Evolutionary conservation across 805 yeast species (phyloP), one percentile per base, ranked within the genome.

Genomic region (Grigorovia jiainica): DNA sequence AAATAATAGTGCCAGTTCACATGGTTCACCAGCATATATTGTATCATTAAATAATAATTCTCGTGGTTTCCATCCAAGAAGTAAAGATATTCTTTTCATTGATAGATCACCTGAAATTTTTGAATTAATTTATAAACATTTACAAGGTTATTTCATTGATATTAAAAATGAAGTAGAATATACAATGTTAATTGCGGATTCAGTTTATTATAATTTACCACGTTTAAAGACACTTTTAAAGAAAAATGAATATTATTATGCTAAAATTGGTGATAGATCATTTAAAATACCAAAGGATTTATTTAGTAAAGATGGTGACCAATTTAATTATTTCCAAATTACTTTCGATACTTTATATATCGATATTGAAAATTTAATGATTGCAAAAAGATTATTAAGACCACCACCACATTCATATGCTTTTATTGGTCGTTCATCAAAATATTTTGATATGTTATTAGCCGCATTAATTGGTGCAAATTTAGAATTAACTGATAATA

Each of bases 41-140:
- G 25, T 40, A 15, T 10, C 25, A 10, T 16, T 16, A 3, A 17
- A 17, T 8, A 31, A 11, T 36, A 16, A 21, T 27, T 16, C 20
- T 11, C 39, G 20, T 16, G 29, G 40, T 20, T 24, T 20, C 38
- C 18, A 15, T 30, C 24, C 33, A 9, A 15, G 13, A 19, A 24
- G 21, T n/a, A 35, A 35, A 17, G 38, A 35, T 24, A 35, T 71
- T 0, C 58, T 85, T 8, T 77, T 76, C 51, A 76, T 87, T 42
- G 96, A 87, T 58, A 66, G 96, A 30, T 79, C 81, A 8, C 82
- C 94, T 0, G 65, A 60, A 1, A 73, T 84, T 0, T 87, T 87
- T 57, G 74, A 76, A 42, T 66, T 69, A 47, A 82, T 87, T 16
- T 75, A 75, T 50, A 55, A 66, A 45, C 95, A 89, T 64, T 63